Evolutionary conservation across 1,284 basidiomycete species (phyloP).

Genomic region (Laetiporus sulphureus): DNA sequence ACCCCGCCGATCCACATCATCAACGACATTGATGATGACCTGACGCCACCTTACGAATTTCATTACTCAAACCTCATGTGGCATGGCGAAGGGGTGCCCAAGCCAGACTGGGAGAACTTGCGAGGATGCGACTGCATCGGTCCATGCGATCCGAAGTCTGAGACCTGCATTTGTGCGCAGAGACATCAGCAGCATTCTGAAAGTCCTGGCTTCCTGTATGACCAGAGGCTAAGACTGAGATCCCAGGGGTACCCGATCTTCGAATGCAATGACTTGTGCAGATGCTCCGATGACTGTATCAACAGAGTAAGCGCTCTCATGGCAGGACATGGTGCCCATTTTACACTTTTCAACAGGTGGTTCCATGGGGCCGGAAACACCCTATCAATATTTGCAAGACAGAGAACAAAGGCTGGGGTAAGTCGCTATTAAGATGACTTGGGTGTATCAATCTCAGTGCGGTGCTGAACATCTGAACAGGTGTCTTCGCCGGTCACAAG

Average conservation of each 20-base stretch:
- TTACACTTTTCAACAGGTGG: constrained; percentile 66
- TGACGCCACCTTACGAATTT: constrained; percentile 71
- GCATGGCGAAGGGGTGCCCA: constrained; percentile 59
- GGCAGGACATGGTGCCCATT: too few relatives aligned
- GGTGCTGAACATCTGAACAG: constrained; percentile 50
- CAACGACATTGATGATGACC: constrained; percentile 59
- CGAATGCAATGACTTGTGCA: constrained; percentile 82
- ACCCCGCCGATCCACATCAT: constrained; percentile 60
- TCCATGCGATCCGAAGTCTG: constrained; percentile 61
- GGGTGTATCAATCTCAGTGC: too few relatives aligned
- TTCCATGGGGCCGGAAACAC: constrained; percentile 71
- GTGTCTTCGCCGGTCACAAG: constrained; percentile 58
- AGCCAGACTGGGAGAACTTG: constrained; percentile 52
- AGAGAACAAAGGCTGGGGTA: constrained; percentile 76
- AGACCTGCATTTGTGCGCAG: constrained; percentile 61
- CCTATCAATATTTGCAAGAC: constrained; percentile 65
- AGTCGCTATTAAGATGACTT: too few relatives aligned
- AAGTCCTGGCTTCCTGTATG: constrained; percentile 57
- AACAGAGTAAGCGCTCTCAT: constrained; percentile 58
- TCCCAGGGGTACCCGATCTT: constrained; percentile 60
- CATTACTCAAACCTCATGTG: constrained; percentile 74
- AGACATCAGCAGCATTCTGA: constrained; percentile 43
- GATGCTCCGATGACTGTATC: constrained; percentile 72
- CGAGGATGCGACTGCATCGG: constrained; percentile 71
- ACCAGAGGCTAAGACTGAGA: constrained; percentile 48